Base-by-base conservation (phyloP, 352 stramenopile genomes). In the Pythium insidiosum region DNA sequence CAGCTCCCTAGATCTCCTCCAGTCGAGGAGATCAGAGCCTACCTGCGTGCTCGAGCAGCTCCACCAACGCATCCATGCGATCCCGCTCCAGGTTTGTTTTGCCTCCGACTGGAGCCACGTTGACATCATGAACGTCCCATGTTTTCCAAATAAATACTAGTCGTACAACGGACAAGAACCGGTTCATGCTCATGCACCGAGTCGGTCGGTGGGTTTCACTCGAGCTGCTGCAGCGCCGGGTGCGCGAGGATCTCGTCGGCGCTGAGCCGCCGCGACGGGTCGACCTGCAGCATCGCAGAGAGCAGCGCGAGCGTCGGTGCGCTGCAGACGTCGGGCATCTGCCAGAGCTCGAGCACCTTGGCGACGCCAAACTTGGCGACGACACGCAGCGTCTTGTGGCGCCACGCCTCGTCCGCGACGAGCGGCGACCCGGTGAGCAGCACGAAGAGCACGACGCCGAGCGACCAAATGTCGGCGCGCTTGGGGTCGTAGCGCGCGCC, bases 401-500 rank as follows among this genome's bases (percentile, higher is more conserved):
- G 48, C 3, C 53, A 38, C 3, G 44, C 43, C 9, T 64, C 58
- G 18, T 69, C 54, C 4, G 68, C 51, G 23, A 72, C 52, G n/a
- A 84, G 49, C 9, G 70, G 73, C 1, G 72, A 81, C 0, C 77
- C 77, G 23, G 77, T 84, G 29, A 89, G 50, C 50, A 89, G 50
- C 34, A 87, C 67, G 55, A 87, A 89, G 22, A 89, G 55, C 21
- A 86, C 47, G 6, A 79, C 63, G 5, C 77, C 73, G 9, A 89
- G 60, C 15, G 77, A 84, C 77, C 77, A 89, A 25, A 88, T 56
- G 40, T 88, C 76, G 12, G 68, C 76, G 1, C 30, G 43, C 20
- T 60, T 63, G 0, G 73, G 58, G 50, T 82, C 64, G 59, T 77
- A 76, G 0, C 38, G 49, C 1, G 41, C 49, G 6, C 58, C 61